Evolutionary conservation across 345 rosid species (phyloP), one percentile per base, ranked within the genome.

Genomic region (Citrus glauca): DNA sequence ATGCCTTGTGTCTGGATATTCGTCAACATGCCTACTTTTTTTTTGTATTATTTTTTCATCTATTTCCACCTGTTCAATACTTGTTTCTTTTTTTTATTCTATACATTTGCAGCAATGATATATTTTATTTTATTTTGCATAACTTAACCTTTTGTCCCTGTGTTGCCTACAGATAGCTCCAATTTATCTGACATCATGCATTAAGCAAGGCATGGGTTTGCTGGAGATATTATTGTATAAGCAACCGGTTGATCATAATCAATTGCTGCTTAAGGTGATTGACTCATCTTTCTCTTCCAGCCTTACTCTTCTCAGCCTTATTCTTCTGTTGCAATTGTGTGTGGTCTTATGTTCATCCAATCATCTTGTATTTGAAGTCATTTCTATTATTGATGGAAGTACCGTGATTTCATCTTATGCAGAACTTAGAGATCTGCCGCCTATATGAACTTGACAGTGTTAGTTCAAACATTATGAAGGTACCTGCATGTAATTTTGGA

Each of bases 401-500:
- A 3, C 55, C 53, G 4, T 71, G 73, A 42, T 75, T 33, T 10
- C 57, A 69, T 60, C 69, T 75, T 48, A 13, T 86, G 86, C 91
- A 95, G 99, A 93, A 87, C 65, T 75, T 95, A 80, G 98, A 95
- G 89, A 88, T 95, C 81, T 92, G 97, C 84, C 96, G 97, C 68
- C 84, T 95, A 14, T 91, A 94, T 82, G 92, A 95, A 40, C 97
- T 93, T 60, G 87, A 87, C 67, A 70, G 45, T 75, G 85, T 89
- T 84, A 90, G 92, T 75, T 84, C 93, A 74, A 88, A 86, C 71
- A 89, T 92, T 77, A 94, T 91, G 98, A 94, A 92, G 98, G 99
- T 95, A 86, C 61, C 56, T 24, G 33, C 33, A 22, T 79, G 9
- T 59, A 28, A 65, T 53, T 45, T 35, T 55, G 63, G 69, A 60